Evolutionary conservation across 257 asterid genomes (phyloP), one percentile per base, ranked within the genome.

Genomic region (Ilex asprella): DNA sequence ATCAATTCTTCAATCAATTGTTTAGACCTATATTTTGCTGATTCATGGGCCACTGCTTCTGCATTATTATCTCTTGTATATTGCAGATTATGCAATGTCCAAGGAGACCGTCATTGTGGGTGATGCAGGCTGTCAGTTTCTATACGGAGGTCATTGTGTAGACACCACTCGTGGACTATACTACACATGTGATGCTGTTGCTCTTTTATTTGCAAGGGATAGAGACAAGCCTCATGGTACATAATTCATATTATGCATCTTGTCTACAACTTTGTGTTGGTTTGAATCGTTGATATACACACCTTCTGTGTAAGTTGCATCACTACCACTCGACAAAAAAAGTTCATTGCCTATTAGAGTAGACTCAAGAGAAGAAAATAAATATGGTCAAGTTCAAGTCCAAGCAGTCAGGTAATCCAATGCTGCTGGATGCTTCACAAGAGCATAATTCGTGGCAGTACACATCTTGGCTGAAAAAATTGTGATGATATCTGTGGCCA

Each of bases 61-160:
- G 43, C 63, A 30, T 63, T 58, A 58, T 44, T 30, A 29, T 13
- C 60, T 61, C 63, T 60, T 68, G 5, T 16, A 67, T 75, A 70
- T 70, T 55, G 64, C 76, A 88, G 98, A 88, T 65, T 78, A 67
- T 70, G 84, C 88, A 62, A 84, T 91, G 61, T 52, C 95, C 27
- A 60, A 51, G 50, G 94, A 79, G 64, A 91, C 95, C 12, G 71
- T 76, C 55, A 67, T 91, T 74, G 85, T 86, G 68, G 98, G 98
- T 63, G 92, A 83, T 55, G 79, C 81, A 21, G 80, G 85, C 58
- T 68, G 82, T 70, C 66, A 68, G 31, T 77, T 76, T 71, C 68
- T 78, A 65, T 85, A 75, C 71, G 70, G 65, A 75, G 74, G 84
- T 73, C 64, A 71, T 58, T 66, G 72, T 10, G n/a, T 65, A 69